A percentile compares a stretch with the other conserved stretches of the same genome.
phyloP scores from a whole-genome alignment of 371 early-diverging fungal genomes.

The Mortierella sp. region DNA sequence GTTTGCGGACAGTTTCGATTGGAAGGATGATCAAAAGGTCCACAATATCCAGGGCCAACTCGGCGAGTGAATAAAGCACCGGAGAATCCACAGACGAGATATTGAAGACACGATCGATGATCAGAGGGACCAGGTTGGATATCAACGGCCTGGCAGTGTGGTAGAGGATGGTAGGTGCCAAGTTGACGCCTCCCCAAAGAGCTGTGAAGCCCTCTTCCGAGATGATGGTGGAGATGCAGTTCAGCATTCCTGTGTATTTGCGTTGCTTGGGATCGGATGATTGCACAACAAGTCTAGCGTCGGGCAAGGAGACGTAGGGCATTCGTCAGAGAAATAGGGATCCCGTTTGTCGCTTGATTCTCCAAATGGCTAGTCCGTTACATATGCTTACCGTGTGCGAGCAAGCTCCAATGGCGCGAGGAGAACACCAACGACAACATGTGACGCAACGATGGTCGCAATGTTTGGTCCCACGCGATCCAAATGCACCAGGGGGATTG shows the following conservation, averaged over 20 bases:
- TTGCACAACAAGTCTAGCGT: constrained; percentile 73
- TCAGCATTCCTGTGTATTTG: constrained; percentile 78
- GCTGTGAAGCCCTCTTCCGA: constrained; percentile 83
- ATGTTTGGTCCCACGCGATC: constrained; percentile 70
- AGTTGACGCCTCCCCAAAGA: constrained; percentile 76
- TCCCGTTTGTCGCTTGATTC: too few relatives aligned
- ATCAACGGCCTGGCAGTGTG: constrained; percentile 80
- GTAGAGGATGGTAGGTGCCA: constrained; percentile 81
- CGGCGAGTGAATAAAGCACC: constrained; percentile 68
- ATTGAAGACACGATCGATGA: constrained; percentile 75
- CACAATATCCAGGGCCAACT: constrained; percentile 69
- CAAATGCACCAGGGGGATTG: constrained; percentile 76
- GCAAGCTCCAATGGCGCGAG: constrained; percentile 83
- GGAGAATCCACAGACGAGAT: constrained; percentile 75
- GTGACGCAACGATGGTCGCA: constrained; percentile 74
- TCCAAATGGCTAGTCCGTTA: too few relatives aligned
- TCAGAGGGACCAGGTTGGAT: constrained; percentile 69
- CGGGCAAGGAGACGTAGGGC: not conserved
- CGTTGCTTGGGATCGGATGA: constrained; percentile 70
- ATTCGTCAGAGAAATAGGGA: too few relatives aligned
- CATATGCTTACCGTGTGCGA: constrained; percentile 67
- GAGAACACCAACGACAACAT: constrained; percentile 72
- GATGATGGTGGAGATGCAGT: constrained; percentile 77
- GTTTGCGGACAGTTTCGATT: constrained; percentile 85
- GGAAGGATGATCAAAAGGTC: constrained; percentile 84